phyloP scores from a whole-genome alignment of 2,329 filamentous ascomycete genomes.

The Fusarium sp. region DNA sequence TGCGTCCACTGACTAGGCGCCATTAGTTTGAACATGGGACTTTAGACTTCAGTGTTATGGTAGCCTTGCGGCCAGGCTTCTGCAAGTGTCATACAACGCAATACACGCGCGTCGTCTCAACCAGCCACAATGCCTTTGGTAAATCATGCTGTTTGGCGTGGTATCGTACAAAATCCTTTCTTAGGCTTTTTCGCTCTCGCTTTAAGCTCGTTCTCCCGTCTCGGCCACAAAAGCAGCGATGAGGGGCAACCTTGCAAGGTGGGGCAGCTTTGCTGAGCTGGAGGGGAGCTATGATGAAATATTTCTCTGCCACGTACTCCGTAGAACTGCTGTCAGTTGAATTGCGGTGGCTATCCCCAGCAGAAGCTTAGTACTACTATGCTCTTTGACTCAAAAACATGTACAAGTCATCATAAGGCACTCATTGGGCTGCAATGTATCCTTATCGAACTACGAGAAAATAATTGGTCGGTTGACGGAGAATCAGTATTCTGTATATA shows the following conservation, averaged over 20 bases:
- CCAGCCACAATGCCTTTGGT: constrained; percentile 4
- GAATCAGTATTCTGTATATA: constrained; percentile 21
- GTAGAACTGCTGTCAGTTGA: constrained; percentile 18
- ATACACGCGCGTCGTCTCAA: constrained; percentile 30
- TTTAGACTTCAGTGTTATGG: constrained; percentile 12
- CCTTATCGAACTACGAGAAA: constrained; percentile 2
- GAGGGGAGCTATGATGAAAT: constrained; percentile 43
- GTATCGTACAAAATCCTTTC: not conserved
- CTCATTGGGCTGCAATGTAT: not conserved
- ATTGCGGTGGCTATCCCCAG: constrained; percentile 2
- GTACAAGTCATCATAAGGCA: not conserved
- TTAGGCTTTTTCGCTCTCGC: constrained; percentile 21
- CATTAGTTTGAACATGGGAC: constrained; percentile 13
- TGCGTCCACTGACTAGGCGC: constrained; percentile 29
- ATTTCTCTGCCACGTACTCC: constrained; percentile 36
- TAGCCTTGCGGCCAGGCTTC: constrained; percentile 32
- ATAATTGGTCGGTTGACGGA: constrained; percentile 12
- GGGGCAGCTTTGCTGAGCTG: constrained; percentile 55
- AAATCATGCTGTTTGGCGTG: not conserved
- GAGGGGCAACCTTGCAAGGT: constrained; percentile 63
- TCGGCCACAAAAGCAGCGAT: constrained; percentile 63
- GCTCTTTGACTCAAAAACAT: not conserved
- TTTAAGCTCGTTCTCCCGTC: constrained; percentile 6
- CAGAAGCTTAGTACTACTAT: not conserved
- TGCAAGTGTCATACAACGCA: constrained; percentile 19